Evolutionary conservation across 1,284 basidiomycete species (phyloP).

Genomic region (Pascua sp.): DNA sequence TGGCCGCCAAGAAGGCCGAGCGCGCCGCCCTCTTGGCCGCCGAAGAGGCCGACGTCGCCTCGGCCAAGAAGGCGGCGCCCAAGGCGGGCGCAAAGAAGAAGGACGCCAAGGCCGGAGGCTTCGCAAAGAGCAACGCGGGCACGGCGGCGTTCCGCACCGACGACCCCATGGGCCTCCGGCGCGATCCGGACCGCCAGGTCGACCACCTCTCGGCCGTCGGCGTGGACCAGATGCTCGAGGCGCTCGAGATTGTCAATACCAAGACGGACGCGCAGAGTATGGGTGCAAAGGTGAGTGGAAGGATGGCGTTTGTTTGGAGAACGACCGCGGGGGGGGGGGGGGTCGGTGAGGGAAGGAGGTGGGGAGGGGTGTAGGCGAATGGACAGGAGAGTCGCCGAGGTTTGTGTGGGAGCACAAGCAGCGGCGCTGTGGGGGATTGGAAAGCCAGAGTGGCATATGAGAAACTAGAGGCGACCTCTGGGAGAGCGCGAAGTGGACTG

Average conservation of each 20-base stretch:
- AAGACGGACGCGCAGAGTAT: constrained; percentile 89
- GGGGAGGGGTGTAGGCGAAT: not conserved
- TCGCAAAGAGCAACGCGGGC: constrained; percentile 17
- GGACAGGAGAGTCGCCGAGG: too few relatives aligned
- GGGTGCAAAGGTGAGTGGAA: constrained; percentile 52
- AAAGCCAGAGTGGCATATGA: too few relatives aligned
- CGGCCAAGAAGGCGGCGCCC: constrained; percentile 59
- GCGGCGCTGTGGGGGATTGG: too few relatives aligned
- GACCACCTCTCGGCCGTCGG: constrained; percentile 79
- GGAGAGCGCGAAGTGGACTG: too few relatives aligned
- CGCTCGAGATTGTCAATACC: constrained; percentile 81
- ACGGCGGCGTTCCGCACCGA: constrained; percentile 32
- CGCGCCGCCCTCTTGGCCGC: constrained; percentile 60
- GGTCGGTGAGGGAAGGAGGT: too few relatives aligned
- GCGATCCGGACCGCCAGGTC: constrained; percentile 47
- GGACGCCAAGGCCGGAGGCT: constrained; percentile 1
- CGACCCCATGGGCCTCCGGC: constrained; percentile 66
- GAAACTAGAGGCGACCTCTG: too few relatives aligned
- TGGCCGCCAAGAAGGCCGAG: constrained; percentile 54
- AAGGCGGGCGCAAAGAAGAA: constrained; percentile 39
- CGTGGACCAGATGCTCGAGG: constrained; percentile 86
- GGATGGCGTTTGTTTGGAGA: too few relatives aligned
- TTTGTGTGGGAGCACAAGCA: too few relatives aligned
- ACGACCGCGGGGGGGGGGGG: constrained; percentile 6
- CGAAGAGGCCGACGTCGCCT: constrained; percentile 68